Conservation (phyloP, 2,329 filamentous ascomycete genomes). For the Colletotrichum sp. region DNA sequence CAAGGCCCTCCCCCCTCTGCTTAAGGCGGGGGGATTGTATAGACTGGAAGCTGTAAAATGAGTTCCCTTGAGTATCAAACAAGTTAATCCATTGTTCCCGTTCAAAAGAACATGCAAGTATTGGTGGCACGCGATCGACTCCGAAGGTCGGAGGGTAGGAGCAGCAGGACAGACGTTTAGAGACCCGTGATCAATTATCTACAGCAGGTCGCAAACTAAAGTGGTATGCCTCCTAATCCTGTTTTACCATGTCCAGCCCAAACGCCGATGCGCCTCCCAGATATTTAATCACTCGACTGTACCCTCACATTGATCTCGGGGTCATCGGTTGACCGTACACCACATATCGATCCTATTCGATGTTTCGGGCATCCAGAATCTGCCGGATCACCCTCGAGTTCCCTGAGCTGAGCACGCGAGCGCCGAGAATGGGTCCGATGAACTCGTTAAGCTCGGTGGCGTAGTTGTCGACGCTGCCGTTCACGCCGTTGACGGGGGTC, state of each 20-base stretch:
- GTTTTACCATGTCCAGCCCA: conserved; percentile 17
- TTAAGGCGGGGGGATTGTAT: conserved; percentile 12
- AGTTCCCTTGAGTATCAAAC: conserved; percentile 20
- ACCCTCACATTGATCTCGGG: neutral
- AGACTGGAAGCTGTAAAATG: conserved; percentile 22
- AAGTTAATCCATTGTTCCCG: conserved; percentile 2
- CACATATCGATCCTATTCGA: conserved; percentile 43
- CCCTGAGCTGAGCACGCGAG: conserved; percentile 48
- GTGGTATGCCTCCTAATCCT: conserved; percentile 16
- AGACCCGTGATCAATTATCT: neutral
- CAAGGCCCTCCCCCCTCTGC: neutral
- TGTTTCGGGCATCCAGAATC: conserved; percentile 59
- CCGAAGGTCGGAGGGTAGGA: neutral
- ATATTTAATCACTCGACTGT: conserved; percentile 22
- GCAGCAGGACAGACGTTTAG: neutral
- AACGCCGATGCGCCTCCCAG: conserved; percentile 24
- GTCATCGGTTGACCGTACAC: neutral
- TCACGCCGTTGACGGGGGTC: conserved; percentile 16
- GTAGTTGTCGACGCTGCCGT: conserved; percentile 38
- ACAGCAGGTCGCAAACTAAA: neutral
- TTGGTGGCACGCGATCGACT: neutral
- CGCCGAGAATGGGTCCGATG: conserved; percentile 59
- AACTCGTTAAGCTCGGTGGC: conserved; percentile 56
- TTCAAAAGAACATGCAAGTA: too few relatives aligned
- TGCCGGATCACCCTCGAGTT: conserved; percentile 54